Base-by-base conservation (phyloP, 148 eudicot species). In the Fagopyrum homotropicum region DNA sequence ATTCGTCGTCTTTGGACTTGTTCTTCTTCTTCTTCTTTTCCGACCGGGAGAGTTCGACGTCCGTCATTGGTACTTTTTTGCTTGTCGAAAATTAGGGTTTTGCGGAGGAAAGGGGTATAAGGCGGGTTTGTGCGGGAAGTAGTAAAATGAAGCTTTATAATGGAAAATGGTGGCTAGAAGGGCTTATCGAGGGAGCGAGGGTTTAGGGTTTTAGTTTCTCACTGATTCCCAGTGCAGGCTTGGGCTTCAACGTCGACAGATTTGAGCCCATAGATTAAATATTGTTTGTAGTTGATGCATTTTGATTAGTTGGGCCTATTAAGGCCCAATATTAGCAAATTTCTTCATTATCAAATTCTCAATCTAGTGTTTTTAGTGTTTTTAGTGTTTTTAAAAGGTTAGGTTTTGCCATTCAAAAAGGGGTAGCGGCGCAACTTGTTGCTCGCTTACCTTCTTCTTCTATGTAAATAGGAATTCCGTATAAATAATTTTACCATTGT, bases 11-110 rank as follows among this genome's bases (percentile, higher is more conserved):
- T 2, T 35, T 75, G 77, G 75, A 52, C 74, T 83, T 86, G 84
- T 48, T 73, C 50, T 87, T 86, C 82, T 86, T 84, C 79, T 88
- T 88, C 82, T 89, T 91, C 80, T 85, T 86, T 73, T 81, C 84
- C 0, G 90, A 81, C 44, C 78, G 84, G 9, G 84, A 54, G 12
- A 79, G 22, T 17, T 88, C 88, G 19, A 83, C 77, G 61, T 87
- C 92, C 16, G 88, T 75, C 96, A 89, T 89, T 80, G 84, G 77
- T 3, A 73, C 61, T 22, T 60, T 60, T 16, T 10, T 16, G 22
- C 9, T 15, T 10, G 29, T 17, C 19, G 66, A 60, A 4, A 26
- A 14, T 60, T 60, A 54, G 72, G 75, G 75, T 48, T 73, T 30
- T 77, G 54, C 73, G 22, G 45, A n/a, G 45, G n/a, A 54, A 64